Percentiles rank a stretch among this genome's conserved stretches.
phyloP scores from a whole-genome alignment of 257 asterid species.

The Solanum paucissectum region DNA sequence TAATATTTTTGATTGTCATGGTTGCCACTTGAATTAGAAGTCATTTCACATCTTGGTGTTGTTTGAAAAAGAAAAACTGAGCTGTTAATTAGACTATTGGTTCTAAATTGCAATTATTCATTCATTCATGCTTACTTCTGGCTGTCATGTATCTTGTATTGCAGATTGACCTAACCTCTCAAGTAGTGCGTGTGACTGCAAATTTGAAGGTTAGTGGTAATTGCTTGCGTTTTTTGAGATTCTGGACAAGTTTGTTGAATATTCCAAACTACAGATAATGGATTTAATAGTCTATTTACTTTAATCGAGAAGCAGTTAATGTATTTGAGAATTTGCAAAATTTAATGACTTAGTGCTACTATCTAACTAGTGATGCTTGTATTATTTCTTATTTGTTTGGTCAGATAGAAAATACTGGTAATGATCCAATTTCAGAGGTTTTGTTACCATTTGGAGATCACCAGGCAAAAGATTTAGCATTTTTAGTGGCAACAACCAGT shows the following conservation, averaged over 20 bases:
- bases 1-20: not conserved
- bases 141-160: conserved; percentile 1
- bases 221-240: not conserved
- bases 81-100: not conserved
- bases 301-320: not conserved
- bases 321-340: not conserved
- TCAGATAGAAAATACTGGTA: conserved; percentile 67
- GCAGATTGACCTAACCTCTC: conserved; percentile 95
- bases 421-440: conserved; percentile 46
- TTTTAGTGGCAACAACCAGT: conserved; percentile 28
- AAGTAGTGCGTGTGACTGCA: conserved; percentile 38
- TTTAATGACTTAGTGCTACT: not conserved
- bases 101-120: not conserved
- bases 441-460: conserved; percentile 59
- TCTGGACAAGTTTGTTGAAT: not conserved
- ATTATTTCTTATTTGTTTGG: not conserved
- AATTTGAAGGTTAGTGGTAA: conserved; percentile 53
- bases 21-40: not conserved
- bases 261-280: not conserved
- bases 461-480: conserved; percentile 58
- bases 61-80: not conserved
- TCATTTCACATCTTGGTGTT: not conserved
- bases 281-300: not conserved
- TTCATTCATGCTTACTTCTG: not conserved
- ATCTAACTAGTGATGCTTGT: not conserved